Evolutionary conservation across 106 monocot genomes (phyloP).

Genomic region (Chionographis japonica): DNA sequence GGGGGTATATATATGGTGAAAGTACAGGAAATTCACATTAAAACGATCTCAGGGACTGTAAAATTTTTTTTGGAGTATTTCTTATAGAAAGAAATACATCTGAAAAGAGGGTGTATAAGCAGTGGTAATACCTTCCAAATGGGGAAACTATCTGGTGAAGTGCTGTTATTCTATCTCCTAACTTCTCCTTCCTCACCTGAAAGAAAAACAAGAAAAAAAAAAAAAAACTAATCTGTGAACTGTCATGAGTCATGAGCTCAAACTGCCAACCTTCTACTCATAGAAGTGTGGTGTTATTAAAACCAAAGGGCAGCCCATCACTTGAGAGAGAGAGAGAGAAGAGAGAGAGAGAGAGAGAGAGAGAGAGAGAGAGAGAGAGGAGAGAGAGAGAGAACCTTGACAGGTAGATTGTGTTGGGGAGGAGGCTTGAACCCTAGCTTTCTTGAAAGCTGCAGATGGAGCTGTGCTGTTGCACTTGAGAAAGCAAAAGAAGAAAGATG

Average conservation of each 20-base stretch:
- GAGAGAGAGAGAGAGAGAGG: constrained; percentile 6
- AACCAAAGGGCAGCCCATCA: no score
- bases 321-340: constrained; percentile 1
- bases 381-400: constrained; percentile 48
- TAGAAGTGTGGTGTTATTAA: no score
- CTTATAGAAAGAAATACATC: neutral
- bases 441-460: constrained; percentile 61
- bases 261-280: no score
- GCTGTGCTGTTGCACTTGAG: constrained; percentile 68
- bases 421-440: constrained; percentile 65
- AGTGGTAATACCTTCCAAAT: constrained; percentile 75
- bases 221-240: neutral
- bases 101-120: neutral
- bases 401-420: constrained; percentile 53
- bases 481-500: constrained; percentile 7
- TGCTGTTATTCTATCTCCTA: constrained; percentile 82
- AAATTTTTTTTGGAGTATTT: neutral
- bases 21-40: no score
- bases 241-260: no score
- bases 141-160: constrained; percentile 93
- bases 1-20: no score
- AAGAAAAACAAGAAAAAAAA: neutral
- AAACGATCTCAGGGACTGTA: no score
- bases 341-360: neutral
- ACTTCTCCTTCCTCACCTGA: constrained; percentile 91